Percentiles rank a stretch among this genome's conserved stretches.
These are phyloP conservation scores for Pontederia paniculata DNA, from an alignment of 176 grass and related monocot species.

Conservation along the genomic window DNA sequence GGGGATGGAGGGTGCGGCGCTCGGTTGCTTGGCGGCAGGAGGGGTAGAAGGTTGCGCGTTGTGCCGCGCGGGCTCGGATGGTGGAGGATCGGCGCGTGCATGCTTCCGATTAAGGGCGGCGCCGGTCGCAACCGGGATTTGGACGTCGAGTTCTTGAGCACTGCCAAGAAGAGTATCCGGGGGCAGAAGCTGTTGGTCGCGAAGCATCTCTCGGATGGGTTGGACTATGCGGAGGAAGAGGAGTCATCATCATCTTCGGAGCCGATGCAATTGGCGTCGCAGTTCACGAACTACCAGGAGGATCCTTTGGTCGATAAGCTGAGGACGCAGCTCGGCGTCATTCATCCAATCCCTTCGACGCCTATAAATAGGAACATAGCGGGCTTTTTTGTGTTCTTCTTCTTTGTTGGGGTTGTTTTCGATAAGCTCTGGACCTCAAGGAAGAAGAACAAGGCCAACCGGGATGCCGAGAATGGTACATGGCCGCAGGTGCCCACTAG, in stretches of 20 bases:
- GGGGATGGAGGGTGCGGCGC: not conserved
- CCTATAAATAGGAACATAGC: constrained; percentile 48
- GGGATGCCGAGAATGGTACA: constrained; percentile 58
- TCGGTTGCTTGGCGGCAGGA: not conserved
- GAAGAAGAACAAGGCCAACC: constrained; percentile 55
- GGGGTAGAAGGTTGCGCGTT: not conserved
- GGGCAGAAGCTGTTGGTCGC: constrained; percentile 27
- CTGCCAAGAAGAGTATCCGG: constrained; percentile 17
- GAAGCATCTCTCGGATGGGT: constrained; percentile 18
- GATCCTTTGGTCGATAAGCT: constrained; percentile 92
- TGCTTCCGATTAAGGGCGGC: not conserved
- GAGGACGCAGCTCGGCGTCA: constrained; percentile 78
- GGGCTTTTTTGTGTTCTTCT: constrained; percentile 85
- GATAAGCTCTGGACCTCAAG: constrained; percentile 69
- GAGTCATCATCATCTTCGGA: constrained; percentile 2
- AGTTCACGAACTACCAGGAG: constrained; percentile 41
- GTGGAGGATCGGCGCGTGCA: not conserved
- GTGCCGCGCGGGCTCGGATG: not conserved
- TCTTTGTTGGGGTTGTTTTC: constrained; percentile 86
- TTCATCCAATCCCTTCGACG: constrained; percentile 79
- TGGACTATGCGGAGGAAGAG: constrained; percentile 13
- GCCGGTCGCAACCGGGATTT: constrained; percentile 14
- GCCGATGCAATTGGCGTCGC: constrained; percentile 20
- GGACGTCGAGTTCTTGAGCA: constrained; percentile 14
- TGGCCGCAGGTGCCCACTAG: constrained; percentile 94